These are phyloP conservation scores for Verticillium klebahnii DNA, from an alignment of 2,329 filamentous ascomycete species.

Conservation along the genomic window DNA sequence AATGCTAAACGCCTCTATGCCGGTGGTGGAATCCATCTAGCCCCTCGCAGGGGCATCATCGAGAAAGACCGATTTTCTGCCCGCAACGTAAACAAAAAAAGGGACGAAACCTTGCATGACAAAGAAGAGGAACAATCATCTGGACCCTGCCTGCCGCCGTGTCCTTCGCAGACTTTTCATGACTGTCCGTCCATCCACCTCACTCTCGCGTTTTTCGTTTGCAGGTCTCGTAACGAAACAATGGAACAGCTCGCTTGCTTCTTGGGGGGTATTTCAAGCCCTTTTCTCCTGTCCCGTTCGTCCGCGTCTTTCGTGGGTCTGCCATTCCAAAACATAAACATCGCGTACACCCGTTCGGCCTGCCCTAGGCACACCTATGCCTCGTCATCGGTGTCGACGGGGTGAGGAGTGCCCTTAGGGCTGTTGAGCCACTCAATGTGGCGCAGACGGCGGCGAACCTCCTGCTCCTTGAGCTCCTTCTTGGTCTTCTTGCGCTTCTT, in stretches of 20 bases:
- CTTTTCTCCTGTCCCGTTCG: neutral
- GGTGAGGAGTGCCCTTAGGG: conserved; percentile 78
- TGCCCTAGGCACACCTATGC: conserved; percentile 22
- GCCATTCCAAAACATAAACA: neutral
- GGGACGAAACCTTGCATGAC: neutral
- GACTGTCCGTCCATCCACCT: conserved; percentile 1
- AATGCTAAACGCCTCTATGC: conserved; percentile 2
- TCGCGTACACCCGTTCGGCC: neutral
- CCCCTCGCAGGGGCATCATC: neutral
- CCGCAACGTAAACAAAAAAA: neutral
- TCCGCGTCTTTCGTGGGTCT: neutral
- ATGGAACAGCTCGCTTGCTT: neutral
- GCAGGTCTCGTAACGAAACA: neutral
- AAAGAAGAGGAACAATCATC: neutral
- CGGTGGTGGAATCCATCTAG: neutral
- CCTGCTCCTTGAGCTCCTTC: conserved; percentile 90
- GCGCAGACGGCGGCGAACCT: conserved; percentile 78
- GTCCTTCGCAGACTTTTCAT: conserved; percentile 11
- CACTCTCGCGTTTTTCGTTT: neutral
- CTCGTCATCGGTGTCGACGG: conserved; percentile 74
- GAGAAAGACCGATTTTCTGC: neutral
- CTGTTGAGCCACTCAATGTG: conserved; percentile 83
- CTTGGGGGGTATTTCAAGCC: neutral
- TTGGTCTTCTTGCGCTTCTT: conserved; percentile 99
- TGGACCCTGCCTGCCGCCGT: conserved; percentile 7